Base-by-base conservation (phyloP, 257 asterid species). In the Cynanchum wilfordii region DNA sequence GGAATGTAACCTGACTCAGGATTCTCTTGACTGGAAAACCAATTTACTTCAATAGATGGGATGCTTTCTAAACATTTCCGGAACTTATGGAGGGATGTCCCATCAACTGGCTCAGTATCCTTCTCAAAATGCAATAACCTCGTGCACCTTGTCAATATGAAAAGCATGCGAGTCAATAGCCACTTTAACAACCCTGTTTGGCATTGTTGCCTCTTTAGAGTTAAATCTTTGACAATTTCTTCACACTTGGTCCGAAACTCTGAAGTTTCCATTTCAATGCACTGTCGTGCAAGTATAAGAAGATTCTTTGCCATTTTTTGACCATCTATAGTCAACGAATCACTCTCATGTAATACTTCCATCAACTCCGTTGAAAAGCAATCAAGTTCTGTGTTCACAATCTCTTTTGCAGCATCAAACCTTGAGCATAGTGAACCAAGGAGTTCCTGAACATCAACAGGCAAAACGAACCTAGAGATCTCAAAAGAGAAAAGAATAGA, bases 131-230 rank as follows among this genome's bases (percentile, higher is more conserved):
- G 94, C 85, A 91, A 82, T 86, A 94, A 81, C 74, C 96, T 89
- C 59, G 98, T 89, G 83, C 97, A 94, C 64, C 98, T 90, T 66
- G 97, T 94, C 90, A 94, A 79, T 79, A 94, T 94, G 81, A 89
- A 94, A 76, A 94, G 96, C 86, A 94, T 78, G 79, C 97, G 98
- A 11, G 97, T 89, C 80, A 83, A 79, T n/a, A 87, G 82, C 85
- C 91, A 69, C 84, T 88, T 94, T 76, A 91, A 79, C 74, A 86
- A 73, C 77, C 86, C 96, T 66, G 78, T 76, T 81, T 87, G 86
- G 75, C 96, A 91, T 78, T 88, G 80, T 81, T 86, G 91, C 82
- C 98, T 88, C 85, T 83, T 91, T 66, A 79, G 82, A 71, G 96
- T 83, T 83, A 94, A 85, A 75, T 88, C 96, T 56, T 87, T 96